These are phyloP conservation scores for Vaccinium corymbosum DNA, from an alignment of 148 eudicot genomes.

Conservation along the genomic window DNA sequence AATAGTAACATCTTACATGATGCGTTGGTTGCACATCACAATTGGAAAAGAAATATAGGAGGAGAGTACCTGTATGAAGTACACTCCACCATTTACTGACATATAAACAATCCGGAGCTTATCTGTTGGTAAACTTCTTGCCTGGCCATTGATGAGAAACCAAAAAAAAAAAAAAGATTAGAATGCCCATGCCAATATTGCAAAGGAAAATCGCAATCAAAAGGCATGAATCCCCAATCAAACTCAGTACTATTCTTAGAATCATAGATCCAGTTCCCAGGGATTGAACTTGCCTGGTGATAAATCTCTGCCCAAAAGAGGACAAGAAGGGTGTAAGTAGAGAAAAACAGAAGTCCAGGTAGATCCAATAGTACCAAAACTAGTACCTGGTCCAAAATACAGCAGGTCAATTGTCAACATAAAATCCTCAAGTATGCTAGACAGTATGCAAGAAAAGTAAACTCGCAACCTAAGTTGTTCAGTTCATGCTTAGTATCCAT, in stretches of 20 bases:
- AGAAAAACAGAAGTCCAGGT: conserved; percentile 86
- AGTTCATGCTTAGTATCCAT: not conserved
- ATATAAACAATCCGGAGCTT: conserved; percentile 59
- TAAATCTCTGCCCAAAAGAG: conserved; percentile 96
- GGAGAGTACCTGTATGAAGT: conserved; percentile 64
- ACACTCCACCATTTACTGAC: conserved; percentile 58
- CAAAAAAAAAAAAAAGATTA: conserved; percentile 1
- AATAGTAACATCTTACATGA: not conserved
- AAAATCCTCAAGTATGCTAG: not conserved
- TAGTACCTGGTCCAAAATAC: conserved; percentile 47
- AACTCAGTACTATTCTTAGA: not conserved
- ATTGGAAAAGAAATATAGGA: not conserved
- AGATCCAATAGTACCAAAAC: conserved; percentile 60
- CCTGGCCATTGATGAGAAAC: conserved; percentile 49
- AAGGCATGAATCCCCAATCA: not conserved
- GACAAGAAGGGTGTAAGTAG: conserved; percentile 89
- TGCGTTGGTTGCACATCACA: not conserved
- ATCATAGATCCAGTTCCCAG: not conserved
- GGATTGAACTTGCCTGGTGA: conserved; percentile 61
- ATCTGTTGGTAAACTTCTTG: conserved; percentile 79
- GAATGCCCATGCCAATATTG: not conserved
- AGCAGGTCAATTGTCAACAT: conserved; percentile 9
- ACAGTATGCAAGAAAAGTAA: not conserved
- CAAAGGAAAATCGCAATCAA: not conserved
- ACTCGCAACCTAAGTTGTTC: not conserved